These are phyloP conservation scores for Magnaporthiopsis rhizophila DNA, from an alignment of 2,329 filamentous ascomycete species.

Conservation along the genomic window DNA sequence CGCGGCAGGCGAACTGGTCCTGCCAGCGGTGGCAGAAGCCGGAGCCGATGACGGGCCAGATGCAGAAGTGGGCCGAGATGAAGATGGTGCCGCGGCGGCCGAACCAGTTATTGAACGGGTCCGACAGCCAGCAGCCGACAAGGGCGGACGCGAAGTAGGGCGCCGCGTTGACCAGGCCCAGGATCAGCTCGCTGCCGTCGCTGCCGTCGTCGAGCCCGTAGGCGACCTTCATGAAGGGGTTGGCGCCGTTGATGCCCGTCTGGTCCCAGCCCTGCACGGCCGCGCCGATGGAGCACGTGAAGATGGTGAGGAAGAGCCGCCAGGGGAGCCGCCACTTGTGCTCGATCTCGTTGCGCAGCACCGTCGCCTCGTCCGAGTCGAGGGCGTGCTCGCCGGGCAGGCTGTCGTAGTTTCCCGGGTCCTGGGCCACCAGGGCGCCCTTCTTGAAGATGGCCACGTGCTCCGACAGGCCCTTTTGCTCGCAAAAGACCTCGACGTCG, in stretches of 20 bases:
- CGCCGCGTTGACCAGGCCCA: slow-evolving; percentile 59
- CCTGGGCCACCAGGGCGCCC: slow-evolving; percentile 67
- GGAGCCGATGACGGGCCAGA: slow-evolving; percentile 62
- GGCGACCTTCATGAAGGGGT: slow-evolving; percentile 48
- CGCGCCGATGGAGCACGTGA: slow-evolving; percentile 60
- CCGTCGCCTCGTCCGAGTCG: slow-evolving; percentile 48
- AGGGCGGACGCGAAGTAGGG: slow-evolving; percentile 41
- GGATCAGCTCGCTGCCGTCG: slow-evolving; percentile 33
- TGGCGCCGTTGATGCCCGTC: slow-evolving; percentile 56
- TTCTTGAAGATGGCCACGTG: slow-evolving; percentile 53
- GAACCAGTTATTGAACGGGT: slow-evolving; percentile 38
- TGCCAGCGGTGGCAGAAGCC: slow-evolving; percentile 65
- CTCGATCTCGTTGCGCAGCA: slow-evolving; percentile 51
- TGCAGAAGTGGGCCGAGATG: slow-evolving; percentile 63
- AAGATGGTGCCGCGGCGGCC: slow-evolving; percentile 58
- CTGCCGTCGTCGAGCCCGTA: slow-evolving; percentile 37
- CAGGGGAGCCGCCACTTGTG: slow-evolving; percentile 61
- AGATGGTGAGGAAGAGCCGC: slow-evolving; percentile 58
- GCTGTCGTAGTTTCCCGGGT: slow-evolving; percentile 53
- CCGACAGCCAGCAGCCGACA: slow-evolving; percentile 57
- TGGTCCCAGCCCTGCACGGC: slow-evolving; percentile 66
- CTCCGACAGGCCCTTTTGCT: slow-evolving; percentile 45
- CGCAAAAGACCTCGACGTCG: slow-evolving; percentile 12
- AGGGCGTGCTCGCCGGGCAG: slow-evolving; percentile 51
- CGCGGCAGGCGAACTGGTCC: slow-evolving; percentile 61